Evolutionary conservation across 768 basidiomycete genomes (phyloP), one percentile per base, ranked within the genome.

Genomic region (Boletellus ananiceps): DNA sequence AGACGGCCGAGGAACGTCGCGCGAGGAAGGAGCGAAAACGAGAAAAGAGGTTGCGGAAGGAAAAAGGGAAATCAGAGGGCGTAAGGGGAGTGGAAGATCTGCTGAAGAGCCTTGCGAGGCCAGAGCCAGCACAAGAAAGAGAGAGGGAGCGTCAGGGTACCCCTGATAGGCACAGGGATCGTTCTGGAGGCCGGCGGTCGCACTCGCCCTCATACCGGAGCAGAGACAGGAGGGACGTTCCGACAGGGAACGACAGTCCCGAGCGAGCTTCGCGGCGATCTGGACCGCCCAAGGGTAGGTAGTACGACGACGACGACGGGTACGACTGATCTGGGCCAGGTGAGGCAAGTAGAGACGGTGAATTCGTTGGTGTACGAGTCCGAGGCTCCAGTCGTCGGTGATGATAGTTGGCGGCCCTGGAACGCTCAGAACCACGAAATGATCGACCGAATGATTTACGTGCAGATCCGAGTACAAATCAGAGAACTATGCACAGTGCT

Each of bases 1-100:
- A 90, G 65, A 88, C 84, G 3, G 84, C 82, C 5, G 88, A 87
- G 61, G 91, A 91, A 69, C 82, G 84, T 37, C 78, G 74, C 21
- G 84, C 78, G 4, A 71, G 88, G 49, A 93, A 88, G 66, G 87
- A 83, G 39, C 77, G 78, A 51, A 93, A 83, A 68, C 80, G 75
- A 57, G 81, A 80, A 67, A 88, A 80, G 64, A 90, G 79, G 61
- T 70, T 71, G 40, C 74, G 72, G 55, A 84, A 83, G 56, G 61
- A 58, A 21, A 63, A 67, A 50, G 62, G 52, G 25, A 84, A 82
- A 58, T 85, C 84, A 15, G 79, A 78, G 12, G 85, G 77, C 0
- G 60, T 85, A 60, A 77, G 71, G 56, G 86, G 76, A 15, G 86
- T 87, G 5, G 83, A 89, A 62, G 77, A 76, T n/a, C 58, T 89